Conservation (phyloP, 345 rosid species). For the Ceriops zippeliana region DNA sequence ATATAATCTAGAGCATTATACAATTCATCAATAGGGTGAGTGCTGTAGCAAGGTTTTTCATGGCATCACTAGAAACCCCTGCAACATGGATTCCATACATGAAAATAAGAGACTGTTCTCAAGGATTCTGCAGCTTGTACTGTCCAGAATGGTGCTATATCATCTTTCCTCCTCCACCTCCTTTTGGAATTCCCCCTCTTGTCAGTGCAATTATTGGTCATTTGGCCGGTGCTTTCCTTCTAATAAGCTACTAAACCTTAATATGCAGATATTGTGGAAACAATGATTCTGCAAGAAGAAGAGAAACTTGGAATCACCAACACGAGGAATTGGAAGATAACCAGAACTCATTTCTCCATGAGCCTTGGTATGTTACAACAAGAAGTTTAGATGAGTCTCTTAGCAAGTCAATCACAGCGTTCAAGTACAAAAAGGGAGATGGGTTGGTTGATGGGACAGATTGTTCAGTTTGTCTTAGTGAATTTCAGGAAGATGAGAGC, state of each 20-base stretch:
- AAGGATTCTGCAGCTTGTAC: conserved; percentile 58
- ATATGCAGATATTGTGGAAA: conserved; percentile 64
- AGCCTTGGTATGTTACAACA: conserved; percentile 45
- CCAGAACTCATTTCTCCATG: conserved; percentile 43
- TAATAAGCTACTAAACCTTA: conserved; percentile 64
- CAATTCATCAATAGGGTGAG: too few relatives aligned
- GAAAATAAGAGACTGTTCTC: conserved; percentile 65
- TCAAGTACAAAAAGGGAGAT: conserved; percentile 54
- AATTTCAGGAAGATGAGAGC: conserved; percentile 68
- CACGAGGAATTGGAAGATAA: conserved; percentile 33
- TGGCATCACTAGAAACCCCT: conserved; percentile 35
- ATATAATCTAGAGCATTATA: too few relatives aligned
- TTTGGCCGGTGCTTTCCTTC: conserved; percentile 70
- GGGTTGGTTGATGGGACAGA: conserved; percentile 56
- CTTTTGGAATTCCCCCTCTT: conserved; percentile 57
- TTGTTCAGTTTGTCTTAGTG: conserved; percentile 87
- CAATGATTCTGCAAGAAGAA: conserved; percentile 25
- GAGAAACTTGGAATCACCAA: conserved; percentile 25
- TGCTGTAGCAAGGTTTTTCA: background rate
- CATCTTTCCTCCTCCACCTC: conserved; percentile 63
- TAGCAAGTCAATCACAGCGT: conserved; percentile 59
- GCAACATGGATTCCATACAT: conserved; percentile 50
- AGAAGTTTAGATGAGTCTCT: conserved; percentile 70
- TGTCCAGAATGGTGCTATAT: conserved; percentile 86
- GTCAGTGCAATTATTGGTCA: conserved; percentile 70